Percentiles rank a stretch among this genome's conserved stretches.
Evolutionary conservation across 345 rosid species (phyloP).

Genomic region (Cochlearia excelsa): DNA sequence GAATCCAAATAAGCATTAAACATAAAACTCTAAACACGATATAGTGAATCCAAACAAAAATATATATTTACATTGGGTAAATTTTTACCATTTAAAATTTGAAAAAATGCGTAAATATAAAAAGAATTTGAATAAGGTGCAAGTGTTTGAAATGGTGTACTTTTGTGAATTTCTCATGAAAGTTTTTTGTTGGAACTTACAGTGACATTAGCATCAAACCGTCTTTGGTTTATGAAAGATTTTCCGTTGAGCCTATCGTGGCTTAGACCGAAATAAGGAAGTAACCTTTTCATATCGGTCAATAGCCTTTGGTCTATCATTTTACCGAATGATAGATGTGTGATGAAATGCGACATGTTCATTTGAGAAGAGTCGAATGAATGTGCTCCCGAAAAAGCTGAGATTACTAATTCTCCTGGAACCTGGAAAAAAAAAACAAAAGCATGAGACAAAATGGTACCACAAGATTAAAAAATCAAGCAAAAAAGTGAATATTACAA

Average conservation of each 20-base stretch:
- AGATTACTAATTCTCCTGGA: slow-evolving; percentile 76
- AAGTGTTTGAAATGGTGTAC: no score
- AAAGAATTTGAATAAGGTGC: no score
- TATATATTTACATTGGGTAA: no score
- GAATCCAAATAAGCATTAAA: no score
- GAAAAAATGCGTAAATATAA: no score
- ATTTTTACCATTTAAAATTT: no score
- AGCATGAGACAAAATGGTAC: no score
- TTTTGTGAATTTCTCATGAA: no score
- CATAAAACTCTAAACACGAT: no score
- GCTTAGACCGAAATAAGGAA: slow-evolving; percentile 79
- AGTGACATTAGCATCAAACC: slow-evolving; percentile 82
- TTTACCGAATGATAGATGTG: slow-evolving; percentile 75
- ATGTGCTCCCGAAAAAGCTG: slow-evolving; percentile 85
- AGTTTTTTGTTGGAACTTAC: slow-evolving; percentile 48
- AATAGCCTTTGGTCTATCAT: not conserved
- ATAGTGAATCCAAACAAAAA: no score
- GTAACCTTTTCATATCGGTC: slow-evolving; percentile 19
- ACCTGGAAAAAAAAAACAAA: slow-evolving; percentile 51
- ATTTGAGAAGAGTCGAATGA: slow-evolving; percentile 84
- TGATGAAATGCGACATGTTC: slow-evolving; percentile 89
- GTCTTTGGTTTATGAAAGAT: slow-evolving; percentile 65
- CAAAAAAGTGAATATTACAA: no score
- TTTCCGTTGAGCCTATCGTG: slow-evolving; percentile 72
- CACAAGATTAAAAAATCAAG: no score